Conservation (phyloP, 352 stramenopile species). For the Globisporangium heterothallicum region DNA sequence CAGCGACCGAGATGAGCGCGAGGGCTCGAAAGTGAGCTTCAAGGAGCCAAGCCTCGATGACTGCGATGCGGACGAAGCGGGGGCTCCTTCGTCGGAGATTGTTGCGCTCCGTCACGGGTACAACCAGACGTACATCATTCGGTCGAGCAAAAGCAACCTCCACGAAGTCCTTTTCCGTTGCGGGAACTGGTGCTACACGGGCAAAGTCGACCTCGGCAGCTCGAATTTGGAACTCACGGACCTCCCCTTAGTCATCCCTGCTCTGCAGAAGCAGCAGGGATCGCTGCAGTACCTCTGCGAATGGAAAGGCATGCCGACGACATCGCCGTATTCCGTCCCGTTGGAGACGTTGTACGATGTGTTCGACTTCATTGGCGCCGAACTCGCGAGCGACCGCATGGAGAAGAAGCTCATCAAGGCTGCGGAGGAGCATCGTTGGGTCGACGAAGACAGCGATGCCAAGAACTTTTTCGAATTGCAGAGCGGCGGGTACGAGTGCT, state of each 20-base stretch:
- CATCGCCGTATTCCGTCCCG: conserved; percentile 63
- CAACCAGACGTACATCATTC: conserved; percentile 91
- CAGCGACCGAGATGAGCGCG: conserved; percentile 10
- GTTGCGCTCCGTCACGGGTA: conserved; percentile 85
- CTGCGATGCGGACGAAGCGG: conserved; percentile 37
- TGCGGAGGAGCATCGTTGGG: conserved; percentile 84
- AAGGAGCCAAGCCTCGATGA: conserved; percentile 28
- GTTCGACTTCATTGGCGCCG: conserved; percentile 78
- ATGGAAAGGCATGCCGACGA: conserved; percentile 66
- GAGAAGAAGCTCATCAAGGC: conserved; percentile 86
- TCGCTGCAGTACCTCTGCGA: conserved; percentile 91
- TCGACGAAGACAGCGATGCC: conserved; percentile 72
- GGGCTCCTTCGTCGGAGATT: conserved; percentile 49
- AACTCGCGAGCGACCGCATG: conserved; percentile 78
- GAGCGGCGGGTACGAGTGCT: conserved; percentile 80
- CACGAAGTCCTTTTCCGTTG: conserved; percentile 92
- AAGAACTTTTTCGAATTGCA: conserved; percentile 94
- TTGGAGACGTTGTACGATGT: conserved; percentile 78
- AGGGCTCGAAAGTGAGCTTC: conserved; percentile 17
- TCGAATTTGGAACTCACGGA: conserved; percentile 80
- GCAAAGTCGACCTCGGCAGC: conserved; percentile 84
- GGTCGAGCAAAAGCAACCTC: conserved; percentile 55
- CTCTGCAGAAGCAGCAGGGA: conserved; percentile 91
- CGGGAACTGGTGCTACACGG: conserved; percentile 94
- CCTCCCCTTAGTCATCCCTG: conserved; percentile 86